Base-by-base conservation (phyloP, 2,329 filamentous ascomycete species). In the Diaporthe vexans region DNA sequence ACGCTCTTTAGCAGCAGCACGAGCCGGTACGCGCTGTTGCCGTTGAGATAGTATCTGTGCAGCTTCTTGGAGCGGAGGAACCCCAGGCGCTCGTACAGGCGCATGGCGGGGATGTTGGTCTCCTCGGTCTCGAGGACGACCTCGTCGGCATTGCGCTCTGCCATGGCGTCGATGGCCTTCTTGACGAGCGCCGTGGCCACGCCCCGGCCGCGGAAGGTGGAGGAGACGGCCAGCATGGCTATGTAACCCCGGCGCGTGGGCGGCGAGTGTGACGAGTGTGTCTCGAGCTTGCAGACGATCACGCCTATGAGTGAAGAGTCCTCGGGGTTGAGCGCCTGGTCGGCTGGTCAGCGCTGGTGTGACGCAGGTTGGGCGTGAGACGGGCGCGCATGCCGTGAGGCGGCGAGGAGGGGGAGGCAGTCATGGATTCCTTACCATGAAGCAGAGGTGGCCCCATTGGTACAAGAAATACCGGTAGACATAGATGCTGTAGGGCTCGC, bases 401-500 rank as follows among this genome's bases (percentile, higher is more conserved):
- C 21, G 56, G 56, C 11, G 65, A 35, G 7, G 21, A 37, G 24
- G 52, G 71, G 54, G 11, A 61, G 65, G 40, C 59, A 48, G 26
- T 68, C n/a, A n/a, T 13, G 21, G n/a, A 4, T 29, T 24, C 24
- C 43, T 59, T 85, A 96, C 95, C 92, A 98, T 94, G 84, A 95
- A 98, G 84, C 97, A 99, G n/a, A 99, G 86, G 81, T 98, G 93
- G 7, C 94, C 94, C 97, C 97, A 99, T 89, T 98, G 95, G 81
- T 97, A 98, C 24, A 99, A 87, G 80, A 99, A 99, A 83, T 99
- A 99, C 43, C 97, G 92, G 84, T 98, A 99, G 74, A 99, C 97
- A 86, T 99, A 99, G 82, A 99, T 98, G 85, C 96, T 98, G 83
- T 99, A 99, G 1, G 97, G 97, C 83, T 99, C 97, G 78, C 96